Evolutionary conservation across 2,329 filamentous ascomycete species (phyloP), one percentile per base, ranked within the genome.

Genomic region (Lasiodiplodia hormozganensis): DNA sequence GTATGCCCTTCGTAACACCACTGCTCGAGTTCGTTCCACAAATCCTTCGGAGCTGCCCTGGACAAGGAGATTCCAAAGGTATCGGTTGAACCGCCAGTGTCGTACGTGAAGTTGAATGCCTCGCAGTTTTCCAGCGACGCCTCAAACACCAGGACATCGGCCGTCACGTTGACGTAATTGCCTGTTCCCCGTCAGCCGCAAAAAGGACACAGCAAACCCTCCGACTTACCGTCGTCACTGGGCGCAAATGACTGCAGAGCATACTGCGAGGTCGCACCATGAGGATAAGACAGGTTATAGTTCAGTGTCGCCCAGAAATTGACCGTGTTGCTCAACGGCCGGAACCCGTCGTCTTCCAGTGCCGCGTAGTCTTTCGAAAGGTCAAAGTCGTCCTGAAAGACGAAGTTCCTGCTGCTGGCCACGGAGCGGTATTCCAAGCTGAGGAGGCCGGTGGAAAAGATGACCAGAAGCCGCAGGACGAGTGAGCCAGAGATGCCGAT

Each of bases 361-460:
- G 18, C n/a, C 18, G 43, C 21, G n/a, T 47, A 47, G 18, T 21
- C 18, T 18, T 47, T 47, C 2, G 43, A 28, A 23, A 60, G 28
- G 16, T 60, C 36, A 14, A 47, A 28, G 23, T 21, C 47, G 12
- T 60, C 57, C 14, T 28, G 23, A 16, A 43, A 38, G 21, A 25
- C 21, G 21, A 60, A 60, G 16, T 6, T 23, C 57, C 16, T 38
- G 14, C 11, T 14, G 36, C 11, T 60, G 43, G 7, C 4, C 57
- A 60, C 43, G 10, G 40, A 23, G 2, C 38, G 57, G 16, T 60
- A 60, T 23, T 60, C 57, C 57, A 60, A 31, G 23, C 57, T 56
- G 3, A 67, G 53, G 2, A 67, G 64, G 6, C 64, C 64, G 12
- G 64, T 67, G 21, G 64, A 67, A 4, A 54, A 53, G 36, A 67